Evolutionary conservation across 2,329 filamentous ascomycete species (phyloP).

Genomic region (Curvularia verruculosa): DNA sequence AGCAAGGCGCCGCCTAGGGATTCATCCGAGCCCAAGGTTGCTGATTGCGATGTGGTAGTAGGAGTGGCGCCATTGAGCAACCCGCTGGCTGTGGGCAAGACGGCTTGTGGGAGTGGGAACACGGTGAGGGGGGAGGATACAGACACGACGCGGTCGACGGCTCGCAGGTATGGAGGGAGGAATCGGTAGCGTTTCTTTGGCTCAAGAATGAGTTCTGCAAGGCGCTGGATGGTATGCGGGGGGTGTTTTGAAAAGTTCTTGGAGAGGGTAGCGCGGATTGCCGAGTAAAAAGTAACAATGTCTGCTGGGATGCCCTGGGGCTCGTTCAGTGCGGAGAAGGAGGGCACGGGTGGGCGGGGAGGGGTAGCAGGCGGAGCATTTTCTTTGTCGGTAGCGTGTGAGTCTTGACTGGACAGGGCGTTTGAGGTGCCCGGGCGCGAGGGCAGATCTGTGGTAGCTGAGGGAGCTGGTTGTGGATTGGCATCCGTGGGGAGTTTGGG

Average conservation of each 20-base stretch:
- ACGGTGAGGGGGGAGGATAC: slow-evolving; percentile 81
- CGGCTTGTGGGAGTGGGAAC: slow-evolving; percentile 79
- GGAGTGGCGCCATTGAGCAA: slow-evolving; percentile 66
- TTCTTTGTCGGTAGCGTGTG: slow-evolving; percentile 71
- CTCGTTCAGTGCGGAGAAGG: slow-evolving; percentile 49
- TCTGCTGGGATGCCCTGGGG: slow-evolving; percentile 38
- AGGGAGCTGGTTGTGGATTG: slow-evolving; percentile 51
- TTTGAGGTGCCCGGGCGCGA: slow-evolving; percentile 28
- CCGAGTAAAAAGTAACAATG: slow-evolving; percentile 40
- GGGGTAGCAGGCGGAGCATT: slow-evolving; percentile 61
- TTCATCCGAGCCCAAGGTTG: slow-evolving; percentile 78
- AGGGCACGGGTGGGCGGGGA: slow-evolving; percentile 51
- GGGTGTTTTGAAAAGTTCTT: slow-evolving; percentile 74
- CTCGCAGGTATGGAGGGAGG: slow-evolving; percentile 84
- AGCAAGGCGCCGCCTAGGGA: slow-evolving; percentile 86
- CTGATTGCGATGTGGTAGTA: slow-evolving; percentile 46
- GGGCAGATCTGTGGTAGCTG: slow-evolving; percentile 39
- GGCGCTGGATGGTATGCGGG: slow-evolving; percentile 89
- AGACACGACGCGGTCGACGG: slow-evolving; percentile 86
- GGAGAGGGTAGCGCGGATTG: slow-evolving; percentile 60
- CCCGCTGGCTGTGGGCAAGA: slow-evolving; percentile 56
- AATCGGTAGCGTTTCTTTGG: slow-evolving; percentile 81
- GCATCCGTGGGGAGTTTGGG: slow-evolving; percentile 63
- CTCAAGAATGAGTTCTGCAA: slow-evolving; percentile 81
- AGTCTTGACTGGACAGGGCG: slow-evolving; percentile 46